These are phyloP conservation scores for Erigeron philadelphicus DNA, from an alignment of 140 eudicot genomes.

Conservation along the genomic window DNA sequence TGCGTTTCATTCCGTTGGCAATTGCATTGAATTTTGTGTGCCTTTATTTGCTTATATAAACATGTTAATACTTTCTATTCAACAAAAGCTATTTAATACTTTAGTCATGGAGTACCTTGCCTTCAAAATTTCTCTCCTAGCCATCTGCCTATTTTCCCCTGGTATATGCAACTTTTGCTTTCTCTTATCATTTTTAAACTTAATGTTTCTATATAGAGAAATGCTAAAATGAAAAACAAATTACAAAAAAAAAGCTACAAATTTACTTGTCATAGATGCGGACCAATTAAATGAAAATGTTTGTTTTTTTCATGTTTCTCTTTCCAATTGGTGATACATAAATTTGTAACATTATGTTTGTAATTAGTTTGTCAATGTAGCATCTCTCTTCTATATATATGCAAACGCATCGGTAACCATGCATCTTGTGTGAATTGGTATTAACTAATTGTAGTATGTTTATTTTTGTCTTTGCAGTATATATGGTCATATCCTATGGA, in stretches of 20 bases:
- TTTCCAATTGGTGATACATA: too few relatives aligned
- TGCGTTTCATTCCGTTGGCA: neutral
- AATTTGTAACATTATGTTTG: too few relatives aligned
- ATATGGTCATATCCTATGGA: conserved; percentile 2
- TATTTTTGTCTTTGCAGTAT: neutral
- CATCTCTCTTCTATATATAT: too few relatives aligned
- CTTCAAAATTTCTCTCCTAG: conserved; percentile 6
- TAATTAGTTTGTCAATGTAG: too few relatives aligned
- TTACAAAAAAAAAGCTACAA: too few relatives aligned
- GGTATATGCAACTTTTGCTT: neutral
- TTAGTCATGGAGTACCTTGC: neutral
- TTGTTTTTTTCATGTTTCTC: too few relatives aligned
- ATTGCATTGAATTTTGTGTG: neutral
- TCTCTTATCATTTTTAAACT: neutral
- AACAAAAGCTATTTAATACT: too few relatives aligned
- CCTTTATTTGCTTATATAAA: too few relatives aligned
- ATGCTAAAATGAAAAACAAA: too few relatives aligned
- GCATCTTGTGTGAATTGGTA: neutral
- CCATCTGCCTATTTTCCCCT: conserved; percentile 5
- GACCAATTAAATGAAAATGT: too few relatives aligned
- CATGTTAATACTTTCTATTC: too few relatives aligned
- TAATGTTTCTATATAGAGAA: neutral
- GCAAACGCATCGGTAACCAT: neutral
- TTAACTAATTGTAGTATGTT: neutral
- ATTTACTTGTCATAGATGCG: too few relatives aligned